Evolutionary conservation across 73 alveolate genomes (phyloP).

Genomic region (Tetrahymena elliotti): DNA sequence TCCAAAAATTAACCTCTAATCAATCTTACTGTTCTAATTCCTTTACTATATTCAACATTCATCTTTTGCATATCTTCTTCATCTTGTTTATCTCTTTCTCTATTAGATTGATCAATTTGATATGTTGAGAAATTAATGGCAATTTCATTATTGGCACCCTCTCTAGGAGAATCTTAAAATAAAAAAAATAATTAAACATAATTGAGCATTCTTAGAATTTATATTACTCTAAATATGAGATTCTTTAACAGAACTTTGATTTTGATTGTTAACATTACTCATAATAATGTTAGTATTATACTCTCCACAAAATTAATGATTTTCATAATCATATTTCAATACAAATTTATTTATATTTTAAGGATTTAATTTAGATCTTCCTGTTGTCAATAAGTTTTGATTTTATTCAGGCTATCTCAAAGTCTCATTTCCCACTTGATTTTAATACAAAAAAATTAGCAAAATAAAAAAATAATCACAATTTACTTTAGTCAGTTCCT

Average conservation of each 20-base stretch:
- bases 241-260: background rate
- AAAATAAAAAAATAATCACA: background rate
- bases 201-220: background rate
- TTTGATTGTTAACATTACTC: background rate
- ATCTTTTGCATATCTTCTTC: slow-evolving; percentile 19
- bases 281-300: background rate
- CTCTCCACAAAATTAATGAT: background rate
- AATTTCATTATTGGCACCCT: background rate
- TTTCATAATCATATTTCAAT: background rate
- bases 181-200: background rate
- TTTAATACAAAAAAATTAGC: background rate
- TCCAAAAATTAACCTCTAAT: slow-evolving; percentile 16
- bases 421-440: background rate
- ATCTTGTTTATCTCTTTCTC: slow-evolving; percentile 15
- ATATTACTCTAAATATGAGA: slow-evolving; percentile 18
- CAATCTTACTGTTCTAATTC: slow-evolving; percentile 20
- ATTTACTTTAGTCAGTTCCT: background rate
- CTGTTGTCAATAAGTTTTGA: background rate
- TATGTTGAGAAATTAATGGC: background rate
- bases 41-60: slow-evolving; percentile 15
- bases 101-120: slow-evolving; percentile 22
- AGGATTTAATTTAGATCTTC: background rate
- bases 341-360: slow-evolving; percentile 9
- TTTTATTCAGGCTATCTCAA: background rate
- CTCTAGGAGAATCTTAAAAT: background rate